phyloP scores from a whole-genome alignment of 768 basidiomycete species.

The Suillus brevipes region DNA sequence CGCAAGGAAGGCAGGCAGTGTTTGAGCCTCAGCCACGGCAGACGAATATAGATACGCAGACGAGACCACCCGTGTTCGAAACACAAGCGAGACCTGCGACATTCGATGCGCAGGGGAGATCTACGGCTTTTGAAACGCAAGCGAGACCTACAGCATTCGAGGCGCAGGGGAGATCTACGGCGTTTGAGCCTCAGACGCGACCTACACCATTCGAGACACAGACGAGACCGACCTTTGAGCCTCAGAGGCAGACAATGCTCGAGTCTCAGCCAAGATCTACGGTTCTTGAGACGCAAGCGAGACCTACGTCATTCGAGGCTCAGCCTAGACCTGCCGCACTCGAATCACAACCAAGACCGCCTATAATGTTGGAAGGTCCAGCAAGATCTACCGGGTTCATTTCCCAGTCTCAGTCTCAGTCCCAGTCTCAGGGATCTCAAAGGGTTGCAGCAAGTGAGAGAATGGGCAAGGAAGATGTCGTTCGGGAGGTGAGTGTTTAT shows the following conservation, averaged over 20 bases:
- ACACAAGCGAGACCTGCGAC: neutral
- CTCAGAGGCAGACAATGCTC: neutral
- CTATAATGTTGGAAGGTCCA: neutral
- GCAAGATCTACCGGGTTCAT: neutral
- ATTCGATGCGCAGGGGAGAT: neutral
- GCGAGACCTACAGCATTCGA: too few relatives aligned
- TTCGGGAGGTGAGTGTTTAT: constrained; percentile 1
- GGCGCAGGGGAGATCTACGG: too few relatives aligned
- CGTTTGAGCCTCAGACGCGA: too few relatives aligned
- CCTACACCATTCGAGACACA: too few relatives aligned
- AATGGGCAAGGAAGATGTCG: constrained; percentile 6
- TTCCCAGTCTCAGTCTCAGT: constrained; percentile 19
- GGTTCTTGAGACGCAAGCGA: neutral
- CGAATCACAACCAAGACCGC: neutral
- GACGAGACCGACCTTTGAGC: neutral
- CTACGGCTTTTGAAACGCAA: too few relatives aligned
- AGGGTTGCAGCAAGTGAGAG: neutral
- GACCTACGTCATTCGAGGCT: neutral
- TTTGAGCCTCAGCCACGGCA: neutral
- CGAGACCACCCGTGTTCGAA: neutral
- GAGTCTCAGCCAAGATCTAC: neutral
- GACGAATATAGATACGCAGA: neutral
- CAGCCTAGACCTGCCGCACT: neutral
- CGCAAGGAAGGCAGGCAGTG: neutral
- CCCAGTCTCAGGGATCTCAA: constrained; percentile 23